Base-by-base conservation (phyloP, 768 basidiomycete species). In the Kwoniella heveanensis region DNA sequence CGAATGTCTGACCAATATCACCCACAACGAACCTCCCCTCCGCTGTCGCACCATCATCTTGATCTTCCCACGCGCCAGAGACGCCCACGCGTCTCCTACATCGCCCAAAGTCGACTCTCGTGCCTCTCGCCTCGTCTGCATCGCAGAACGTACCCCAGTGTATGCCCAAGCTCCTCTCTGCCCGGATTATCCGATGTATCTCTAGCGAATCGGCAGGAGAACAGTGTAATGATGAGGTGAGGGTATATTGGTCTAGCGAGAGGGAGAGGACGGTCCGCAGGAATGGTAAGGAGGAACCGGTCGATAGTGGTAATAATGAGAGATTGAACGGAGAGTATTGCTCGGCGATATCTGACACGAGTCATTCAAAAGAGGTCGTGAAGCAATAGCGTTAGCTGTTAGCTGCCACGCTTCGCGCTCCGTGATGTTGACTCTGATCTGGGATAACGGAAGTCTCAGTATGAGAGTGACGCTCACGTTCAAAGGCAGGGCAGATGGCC, bases 201-300 rank as follows among this genome's bases (percentile, higher is more conserved):
- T 69, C 70, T 27, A 77, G 55, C 12, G 75, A 63, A 46, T 77
- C 75, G 26, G 30, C 64, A 3, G 75, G 75, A 10, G 70, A 72
- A 53, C 72, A 74, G 27, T 77, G 75, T 29, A 65, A 57, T 0
- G 74, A 66, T 2, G 78, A 79, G 12, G 78, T 79, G 26, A 79
- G 57, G 27, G 74, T 71, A 60, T 79, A 78, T 64, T 79, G 78
- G 54, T 79, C 72, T 9, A 79, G 56, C 19, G 78, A 78, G 32
- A 79, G 68, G n/a, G 77, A 78, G 27, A 79, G 64, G 27, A 77
- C 44, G 6, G 69, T 77, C 15, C 78, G 73, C 1, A 79, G 61
- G 54, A 77, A 79, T 22, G 78, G 77, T 15, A 79, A 65, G 2
- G 78, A 79, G 5, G 78, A 79, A 29, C 78, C 78, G 12, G 78